Base-by-base conservation (phyloP, 2,329 filamentous ascomycete species). In the Penicillium corylophilum region DNA sequence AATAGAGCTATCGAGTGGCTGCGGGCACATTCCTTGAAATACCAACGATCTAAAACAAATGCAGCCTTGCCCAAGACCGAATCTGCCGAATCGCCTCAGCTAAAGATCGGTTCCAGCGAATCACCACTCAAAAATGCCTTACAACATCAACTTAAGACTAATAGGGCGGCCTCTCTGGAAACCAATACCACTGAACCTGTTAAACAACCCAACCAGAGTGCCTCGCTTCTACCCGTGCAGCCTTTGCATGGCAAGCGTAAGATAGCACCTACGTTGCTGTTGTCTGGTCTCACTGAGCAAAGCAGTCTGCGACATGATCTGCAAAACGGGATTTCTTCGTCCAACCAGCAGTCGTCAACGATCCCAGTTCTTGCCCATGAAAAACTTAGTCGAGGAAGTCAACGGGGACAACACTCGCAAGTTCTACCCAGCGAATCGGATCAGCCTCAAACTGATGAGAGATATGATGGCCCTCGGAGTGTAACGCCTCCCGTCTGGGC, bases 1-100 rank as follows among this genome's bases (percentile, higher is more conserved):
- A 72, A 77, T 13, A 74, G 78, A 53, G 83, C 82, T 9, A 82
- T 92, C 49, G 61, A 74, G 2, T 73, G 78, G 28, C 76, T 92
- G 5, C 80, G 78, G 36, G 62, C 64, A 26, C 71, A 64, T 41
- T 89, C 86, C 46, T 59, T 56, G 1, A 74, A 72, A 31, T 88
- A 83, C 55, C 71, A 71, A 43, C 52, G 42, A 9, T 31, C 53
- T 10, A 46, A 44, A 15, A 23, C 39, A 6, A 43, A 35, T 2
- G 3, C 26, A 16, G n/a, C 33, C 5, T 40, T 28, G 4, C 18
- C 35, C n/a, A 23, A 26, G n/a, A 13, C 26, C 23, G 3, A 31
- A 18, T 26, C 24, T 18, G 12, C 15, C 16, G 18, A 13, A 22
- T 38, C 18, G 13, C 18, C 35, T n/a, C n/a, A n/a, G n/a, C n/a